These are phyloP conservation scores for Vitis rotundifolia DNA, from an alignment of 164 flowering plant species.

Conservation along the genomic window DNA sequence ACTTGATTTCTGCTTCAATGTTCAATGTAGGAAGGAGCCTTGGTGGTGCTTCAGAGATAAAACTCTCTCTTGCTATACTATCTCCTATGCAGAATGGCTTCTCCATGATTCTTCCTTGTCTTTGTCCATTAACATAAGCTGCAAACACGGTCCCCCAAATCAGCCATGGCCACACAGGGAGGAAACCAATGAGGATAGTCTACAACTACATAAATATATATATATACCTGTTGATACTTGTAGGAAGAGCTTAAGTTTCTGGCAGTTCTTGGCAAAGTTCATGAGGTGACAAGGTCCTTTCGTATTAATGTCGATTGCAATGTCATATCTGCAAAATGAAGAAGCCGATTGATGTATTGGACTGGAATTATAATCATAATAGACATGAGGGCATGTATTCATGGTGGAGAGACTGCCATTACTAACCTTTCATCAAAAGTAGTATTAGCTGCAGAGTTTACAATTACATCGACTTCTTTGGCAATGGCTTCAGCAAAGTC, in stretches of 20 bases:
- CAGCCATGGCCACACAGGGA: too few species aligned
- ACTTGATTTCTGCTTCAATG: conserved; percentile 63
- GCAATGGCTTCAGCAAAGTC: conserved; percentile 42
- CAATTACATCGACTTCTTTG: conserved; percentile 67
- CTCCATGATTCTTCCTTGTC: conserved; percentile 85
- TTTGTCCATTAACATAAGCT: conserved; percentile 95
- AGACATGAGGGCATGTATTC: too few species aligned
- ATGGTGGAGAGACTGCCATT: too few species aligned
- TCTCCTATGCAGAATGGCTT: conserved; percentile 74
- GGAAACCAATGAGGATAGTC: too few species aligned
- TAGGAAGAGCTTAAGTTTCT: conserved; percentile 63
- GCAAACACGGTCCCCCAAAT: conserved; percentile 4
- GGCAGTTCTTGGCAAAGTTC: conserved; percentile 70
- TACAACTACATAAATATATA: too few species aligned
- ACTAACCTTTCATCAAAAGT: conserved; percentile 89
- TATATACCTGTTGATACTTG: conserved; percentile 77
- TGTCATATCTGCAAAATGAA: conserved; percentile 14
- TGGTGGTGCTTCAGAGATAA: conserved; percentile 23
- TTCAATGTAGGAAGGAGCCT: conserved; percentile 44
- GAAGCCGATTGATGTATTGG: neutral
- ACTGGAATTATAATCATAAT: too few species aligned
- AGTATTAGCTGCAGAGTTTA: conserved; percentile 93
- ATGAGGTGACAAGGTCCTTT: conserved; percentile 64
- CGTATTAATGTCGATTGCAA: conserved; percentile 70
- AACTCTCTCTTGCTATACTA: conserved; percentile 57